Conservation (phyloP, 139 green algal species). For the Volvox reticuliferus region DNA sequence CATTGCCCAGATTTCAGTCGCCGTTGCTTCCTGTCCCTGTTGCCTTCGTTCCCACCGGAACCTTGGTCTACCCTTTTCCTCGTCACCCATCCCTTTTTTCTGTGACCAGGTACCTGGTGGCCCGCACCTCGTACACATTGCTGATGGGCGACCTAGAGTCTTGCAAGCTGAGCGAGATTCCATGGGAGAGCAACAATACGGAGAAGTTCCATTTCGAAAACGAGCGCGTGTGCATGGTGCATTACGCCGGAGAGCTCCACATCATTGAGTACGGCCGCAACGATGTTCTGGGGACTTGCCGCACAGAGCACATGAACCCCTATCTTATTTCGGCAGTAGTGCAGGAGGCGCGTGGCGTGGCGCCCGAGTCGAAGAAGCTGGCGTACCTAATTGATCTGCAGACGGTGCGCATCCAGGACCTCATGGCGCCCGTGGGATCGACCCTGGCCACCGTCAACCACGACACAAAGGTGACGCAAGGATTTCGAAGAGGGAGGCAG, state of each 20-base stretch:
- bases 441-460: constrained; percentile 79
- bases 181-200: constrained; percentile 58
- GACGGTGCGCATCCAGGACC: constrained; percentile 83
- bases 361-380: constrained; percentile 68
- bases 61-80: too few species aligned
- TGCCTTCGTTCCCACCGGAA: too few species aligned
- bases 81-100: background rate
- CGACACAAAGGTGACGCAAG: constrained; percentile 51
- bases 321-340: constrained; percentile 79
- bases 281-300: constrained; percentile 75
- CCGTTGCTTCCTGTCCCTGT: too few species aligned
- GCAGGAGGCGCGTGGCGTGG: constrained; percentile 54
- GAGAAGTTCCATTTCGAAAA: constrained; percentile 85
- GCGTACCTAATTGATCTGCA: constrained; percentile 88
- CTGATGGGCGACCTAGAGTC: constrained; percentile 85
- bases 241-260: constrained; percentile 80
- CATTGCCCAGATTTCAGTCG: too few species aligned
- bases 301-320: constrained; percentile 84
- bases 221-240: constrained; percentile 82
- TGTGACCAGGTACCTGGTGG: constrained; percentile 73
- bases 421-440: constrained; percentile 56
- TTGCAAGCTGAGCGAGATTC: constrained; percentile 82
- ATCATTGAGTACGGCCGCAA: constrained; percentile 80
- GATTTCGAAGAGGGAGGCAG: background rate
- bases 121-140: constrained; percentile 78